Evolutionary conservation across 805 yeast species (phyloP), one percentile per base, ranked within the genome.

Genomic region (Brettanomyces sp.): DNA sequence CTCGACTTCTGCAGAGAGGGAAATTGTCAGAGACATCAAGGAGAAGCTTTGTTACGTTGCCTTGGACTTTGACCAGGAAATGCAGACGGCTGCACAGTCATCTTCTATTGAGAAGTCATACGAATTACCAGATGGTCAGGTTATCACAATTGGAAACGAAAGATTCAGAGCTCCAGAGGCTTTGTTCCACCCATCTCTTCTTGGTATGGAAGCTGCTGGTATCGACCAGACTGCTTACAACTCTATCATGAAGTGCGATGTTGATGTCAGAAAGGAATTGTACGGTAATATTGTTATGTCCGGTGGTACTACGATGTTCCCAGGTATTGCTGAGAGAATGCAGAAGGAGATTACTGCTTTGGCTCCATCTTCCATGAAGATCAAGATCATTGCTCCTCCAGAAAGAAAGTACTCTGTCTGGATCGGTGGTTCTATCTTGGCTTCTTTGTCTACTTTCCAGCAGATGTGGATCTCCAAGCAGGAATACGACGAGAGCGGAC

Each of bases 391-490:
- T 69, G 99, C 99, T 69, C 96, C 98, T 60, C 98, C 98, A 59
- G 99, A 93, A 77, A 85, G 99, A 76, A 93, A 93, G 76, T 93
- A 86, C 85, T 86, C 96, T 65, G 96, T 90, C 77, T 93, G 99
- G 99, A 93, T 93, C 58, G 99, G 99, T 82, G 99, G 99, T 78
- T 93, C 98, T 62, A 93, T 93, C 67, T 83, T 93, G 74, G 96
- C 99, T 58, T 89, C 97, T 51, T 83, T 93, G 71, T 87, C 96
- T 54, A 93, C 99, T 72, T 93, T 93, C 97, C 98, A 93, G 82
- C 98, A 93, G 78, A 91, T 93, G 98, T 93, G 99, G 99, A 89
- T 93, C 86, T 90, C 98, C 69, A 93, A 93, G 83, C 98, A 93
- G 80, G 99, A 93, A 81, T 93, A 93, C 85, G 99, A 93, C 83